Evolutionary conservation across 2,329 filamentous ascomycete genomes (phyloP).

Genomic region (Neonectria coccinea): DNA sequence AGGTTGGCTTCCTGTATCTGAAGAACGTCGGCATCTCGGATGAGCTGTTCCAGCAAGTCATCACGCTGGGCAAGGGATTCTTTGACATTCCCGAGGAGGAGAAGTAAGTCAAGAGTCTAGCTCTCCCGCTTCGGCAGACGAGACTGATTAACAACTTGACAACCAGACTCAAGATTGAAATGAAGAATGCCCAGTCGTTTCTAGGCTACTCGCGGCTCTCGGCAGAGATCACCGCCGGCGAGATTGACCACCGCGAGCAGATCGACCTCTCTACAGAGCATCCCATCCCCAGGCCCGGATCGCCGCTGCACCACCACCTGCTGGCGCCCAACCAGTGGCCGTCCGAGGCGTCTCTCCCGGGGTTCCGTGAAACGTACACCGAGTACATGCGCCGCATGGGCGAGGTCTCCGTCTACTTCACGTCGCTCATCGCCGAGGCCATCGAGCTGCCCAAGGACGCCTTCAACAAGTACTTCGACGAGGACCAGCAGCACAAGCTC

Average conservation of each 20-base stretch:
- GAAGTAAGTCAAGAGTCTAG: conserved; percentile 64
- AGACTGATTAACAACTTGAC: background rate
- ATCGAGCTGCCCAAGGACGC: conserved; percentile 76
- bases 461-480: conserved; percentile 83
- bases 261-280: conserved; percentile 88
- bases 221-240: conserved; percentile 78
- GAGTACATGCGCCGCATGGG: conserved; percentile 85
- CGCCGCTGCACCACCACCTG: conserved; percentile 80
- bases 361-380: conserved; percentile 75
- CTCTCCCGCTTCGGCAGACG: background rate
- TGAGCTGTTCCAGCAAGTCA: conserved; percentile 72
- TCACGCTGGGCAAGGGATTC: conserved; percentile 76
- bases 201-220: conserved; percentile 75
- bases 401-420: conserved; percentile 78
- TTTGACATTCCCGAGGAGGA: conserved; percentile 82
- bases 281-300: conserved; percentile 68
- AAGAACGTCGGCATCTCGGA: conserved; percentile 81
- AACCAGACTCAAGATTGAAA: conserved; percentile 72
- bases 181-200: conserved; percentile 80
- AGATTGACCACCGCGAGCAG: conserved; percentile 85
- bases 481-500: conserved; percentile 83
- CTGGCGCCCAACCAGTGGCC: conserved; percentile 87
- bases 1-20: conserved; percentile 90
- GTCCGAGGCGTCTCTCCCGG: conserved; percentile 68
- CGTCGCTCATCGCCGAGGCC: conserved; percentile 85